phyloP scores from a whole-genome alignment of 108 stramenopile genomes.

The Stephanodiscus triporus region DNA sequence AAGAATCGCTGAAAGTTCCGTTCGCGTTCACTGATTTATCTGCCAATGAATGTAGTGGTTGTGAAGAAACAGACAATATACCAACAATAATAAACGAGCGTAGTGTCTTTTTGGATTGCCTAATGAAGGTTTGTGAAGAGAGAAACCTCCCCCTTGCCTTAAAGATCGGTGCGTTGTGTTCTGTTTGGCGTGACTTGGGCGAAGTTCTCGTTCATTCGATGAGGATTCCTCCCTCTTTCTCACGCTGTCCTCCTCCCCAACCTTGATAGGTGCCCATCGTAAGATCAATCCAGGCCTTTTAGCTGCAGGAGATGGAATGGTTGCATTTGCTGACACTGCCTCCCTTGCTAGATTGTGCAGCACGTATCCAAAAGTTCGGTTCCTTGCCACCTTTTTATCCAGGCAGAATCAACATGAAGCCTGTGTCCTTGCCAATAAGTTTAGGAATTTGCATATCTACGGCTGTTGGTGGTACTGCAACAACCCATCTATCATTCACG shows the following conservation, averaged over 20 bases:
- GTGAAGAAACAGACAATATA: conserved; percentile 56
- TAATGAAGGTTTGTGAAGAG: conserved; percentile 86
- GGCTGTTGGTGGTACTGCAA: conserved; percentile 94
- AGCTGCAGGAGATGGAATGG: conserved; percentile 83
- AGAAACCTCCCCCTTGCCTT: conserved; percentile 81
- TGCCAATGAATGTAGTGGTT: conserved; percentile 35
- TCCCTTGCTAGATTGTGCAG: conserved; percentile 66
- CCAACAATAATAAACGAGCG: conserved; percentile 76
- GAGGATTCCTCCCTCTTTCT: no score
- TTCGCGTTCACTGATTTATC: conserved; percentile 61
- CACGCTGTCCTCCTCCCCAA: no score
- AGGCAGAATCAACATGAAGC: conserved; percentile 90
- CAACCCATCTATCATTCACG: conserved; percentile 85
- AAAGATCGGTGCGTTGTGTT: conserved; percentile 90
- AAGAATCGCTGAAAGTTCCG: conserved; percentile 64
- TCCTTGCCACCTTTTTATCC: conserved; percentile 89
- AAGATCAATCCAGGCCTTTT: conserved; percentile 70
- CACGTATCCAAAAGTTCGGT: conserved; percentile 78
- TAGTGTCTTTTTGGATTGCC: conserved; percentile 79
- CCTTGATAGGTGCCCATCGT: conserved; percentile 57
- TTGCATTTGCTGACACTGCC: conserved; percentile 77
- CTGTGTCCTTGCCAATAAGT: conserved; percentile 85
- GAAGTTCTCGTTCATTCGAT: no score
- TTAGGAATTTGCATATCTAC: conserved; percentile 90
- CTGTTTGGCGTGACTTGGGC: no score